These are phyloP conservation scores for Polytrichum commune DNA, from an alignment of 225 moss, liverwort and hornwort genomes.

Conservation along the genomic window DNA sequence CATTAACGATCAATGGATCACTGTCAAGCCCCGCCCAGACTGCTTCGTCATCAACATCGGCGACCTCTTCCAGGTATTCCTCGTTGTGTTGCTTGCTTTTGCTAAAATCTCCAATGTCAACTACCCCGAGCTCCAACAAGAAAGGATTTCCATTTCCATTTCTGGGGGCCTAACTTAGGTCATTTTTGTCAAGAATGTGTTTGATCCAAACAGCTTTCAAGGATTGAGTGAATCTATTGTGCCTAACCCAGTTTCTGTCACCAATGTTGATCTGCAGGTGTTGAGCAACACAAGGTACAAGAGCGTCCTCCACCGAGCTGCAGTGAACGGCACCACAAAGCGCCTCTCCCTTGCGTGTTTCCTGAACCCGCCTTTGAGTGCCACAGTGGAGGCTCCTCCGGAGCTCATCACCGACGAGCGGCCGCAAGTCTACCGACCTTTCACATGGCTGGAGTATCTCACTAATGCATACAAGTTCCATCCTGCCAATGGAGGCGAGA, in stretches of 20 bases:
- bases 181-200: no score
- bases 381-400: slow-evolving; percentile 38
- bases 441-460: slow-evolving; percentile 55
- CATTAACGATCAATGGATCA: slow-evolving; percentile 49
- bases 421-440: slow-evolving; percentile 56
- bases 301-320: slow-evolving; percentile 58
- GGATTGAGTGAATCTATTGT: no score
- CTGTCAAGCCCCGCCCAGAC: slow-evolving; percentile 50
- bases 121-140: no score
- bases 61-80: slow-evolving; percentile 55
- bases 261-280: slow-evolving; percentile 25
- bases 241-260: no score
- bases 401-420: slow-evolving; percentile 38
- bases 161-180: no score
- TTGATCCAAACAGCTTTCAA: no score
- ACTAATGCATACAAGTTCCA: slow-evolving; percentile 44
- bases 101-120: no score
- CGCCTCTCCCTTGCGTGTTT: slow-evolving; percentile 62
- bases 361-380: slow-evolving; percentile 40
- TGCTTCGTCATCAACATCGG: slow-evolving; percentile 62
- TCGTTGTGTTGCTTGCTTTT: no score
- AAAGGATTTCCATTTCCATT: no score
- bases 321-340: slow-evolving; percentile 53
- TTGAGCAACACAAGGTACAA: slow-evolving; percentile 60
- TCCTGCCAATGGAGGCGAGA: slow-evolving; percentile 38